Evolutionary conservation across 2,329 filamentous ascomycete species (phyloP).

Genomic region (Cordyceps cateniannulata): DNA sequence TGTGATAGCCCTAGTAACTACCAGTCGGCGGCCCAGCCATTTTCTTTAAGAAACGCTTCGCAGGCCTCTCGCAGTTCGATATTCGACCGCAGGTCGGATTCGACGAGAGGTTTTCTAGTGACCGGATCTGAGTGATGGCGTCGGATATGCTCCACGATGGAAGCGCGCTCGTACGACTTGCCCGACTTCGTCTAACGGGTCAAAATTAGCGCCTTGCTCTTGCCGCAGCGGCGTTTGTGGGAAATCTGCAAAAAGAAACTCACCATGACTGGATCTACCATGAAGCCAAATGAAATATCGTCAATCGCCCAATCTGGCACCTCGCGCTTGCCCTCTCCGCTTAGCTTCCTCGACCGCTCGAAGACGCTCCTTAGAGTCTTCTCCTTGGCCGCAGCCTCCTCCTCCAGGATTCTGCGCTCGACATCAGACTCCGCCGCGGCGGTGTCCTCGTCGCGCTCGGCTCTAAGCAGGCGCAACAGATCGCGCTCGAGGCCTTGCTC

Average conservation of each 20-base stretch:
- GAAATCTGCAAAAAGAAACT: background rate
- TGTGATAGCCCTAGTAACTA: too few species aligned
- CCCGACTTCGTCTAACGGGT: conserved; percentile 63
- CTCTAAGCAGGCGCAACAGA: conserved; percentile 45
- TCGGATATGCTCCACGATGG: conserved; percentile 79
- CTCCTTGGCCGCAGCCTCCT: conserved; percentile 43
- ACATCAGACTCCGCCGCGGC: conserved; percentile 32
- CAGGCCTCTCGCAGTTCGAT: conserved; percentile 75
- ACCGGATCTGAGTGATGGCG: conserved; percentile 71
- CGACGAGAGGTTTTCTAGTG: conserved; percentile 66
- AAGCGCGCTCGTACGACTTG: conserved; percentile 81
- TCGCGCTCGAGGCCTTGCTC: conserved; percentile 54
- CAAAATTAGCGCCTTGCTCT: background rate
- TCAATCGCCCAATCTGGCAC: conserved; percentile 74
- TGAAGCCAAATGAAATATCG: conserved; percentile 67
- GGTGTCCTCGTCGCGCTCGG: conserved; percentile 35
- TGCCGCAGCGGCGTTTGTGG: too few species aligned
- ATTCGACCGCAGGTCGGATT: conserved; percentile 72
- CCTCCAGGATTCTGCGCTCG: conserved; percentile 40
- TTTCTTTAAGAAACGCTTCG: conserved; percentile 75
- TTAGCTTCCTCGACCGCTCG: conserved; percentile 38
- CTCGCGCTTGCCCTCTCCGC: conserved; percentile 42
- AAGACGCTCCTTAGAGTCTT: conserved; percentile 41
- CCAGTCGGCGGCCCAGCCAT: conserved; percentile 93
- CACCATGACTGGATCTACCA: conserved; percentile 59